phyloP scores from a whole-genome alignment of 495 filamentous ascomycete genomes.

The Bryoglossum gracile region DNA sequence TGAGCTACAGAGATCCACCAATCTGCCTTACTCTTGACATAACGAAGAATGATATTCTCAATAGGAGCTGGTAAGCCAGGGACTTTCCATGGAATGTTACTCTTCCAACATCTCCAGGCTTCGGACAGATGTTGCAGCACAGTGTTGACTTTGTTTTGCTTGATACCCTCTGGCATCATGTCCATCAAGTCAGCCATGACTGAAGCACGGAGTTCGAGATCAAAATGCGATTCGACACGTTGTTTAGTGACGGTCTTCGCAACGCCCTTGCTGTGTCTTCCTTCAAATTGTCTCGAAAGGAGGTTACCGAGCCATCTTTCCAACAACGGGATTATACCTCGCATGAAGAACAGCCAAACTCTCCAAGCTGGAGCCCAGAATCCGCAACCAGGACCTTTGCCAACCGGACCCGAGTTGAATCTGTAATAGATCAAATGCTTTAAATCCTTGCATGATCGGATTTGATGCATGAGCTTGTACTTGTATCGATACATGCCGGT shows the following conservation, averaged over 20 bases:
- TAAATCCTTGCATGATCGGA: constrained; percentile 96
- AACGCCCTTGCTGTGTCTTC: constrained; percentile 97
- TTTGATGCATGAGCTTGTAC: constrained; percentile 99
- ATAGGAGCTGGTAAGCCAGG: constrained; percentile 93
- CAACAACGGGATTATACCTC: constrained; percentile 92
- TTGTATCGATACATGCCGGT: constrained; percentile 99
- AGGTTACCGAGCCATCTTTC: constrained; percentile 98
- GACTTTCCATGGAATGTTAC: constrained; percentile 99
- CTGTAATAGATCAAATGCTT: constrained; percentile 99
- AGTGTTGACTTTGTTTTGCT: constrained; percentile 98
- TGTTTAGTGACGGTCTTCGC: constrained; percentile 99
- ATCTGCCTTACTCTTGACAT: constrained; percentile 98
- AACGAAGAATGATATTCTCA: constrained; percentile 96
- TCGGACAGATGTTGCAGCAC: constrained; percentile 96
- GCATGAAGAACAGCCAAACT: constrained; percentile 99
- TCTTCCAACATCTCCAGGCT: constrained; percentile 99
- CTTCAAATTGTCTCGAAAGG: constrained; percentile 95
- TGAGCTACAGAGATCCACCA: constrained; percentile 99
- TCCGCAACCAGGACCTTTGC: constrained; percentile 95
- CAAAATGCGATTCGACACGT: constrained; percentile 97
- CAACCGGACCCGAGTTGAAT: constrained; percentile 96
- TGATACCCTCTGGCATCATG: constrained; percentile 99
- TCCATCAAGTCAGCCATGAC: constrained; percentile 99
- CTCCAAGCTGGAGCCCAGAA: constrained; percentile 99
- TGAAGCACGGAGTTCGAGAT: constrained; percentile 93